A percentile compares a stretch with the other conserved stretches of the same genome.
These are phyloP conservation scores for Stellera chamaejasme DNA, from an alignment of 345 rosid genomes.

Conservation along the genomic window DNA sequence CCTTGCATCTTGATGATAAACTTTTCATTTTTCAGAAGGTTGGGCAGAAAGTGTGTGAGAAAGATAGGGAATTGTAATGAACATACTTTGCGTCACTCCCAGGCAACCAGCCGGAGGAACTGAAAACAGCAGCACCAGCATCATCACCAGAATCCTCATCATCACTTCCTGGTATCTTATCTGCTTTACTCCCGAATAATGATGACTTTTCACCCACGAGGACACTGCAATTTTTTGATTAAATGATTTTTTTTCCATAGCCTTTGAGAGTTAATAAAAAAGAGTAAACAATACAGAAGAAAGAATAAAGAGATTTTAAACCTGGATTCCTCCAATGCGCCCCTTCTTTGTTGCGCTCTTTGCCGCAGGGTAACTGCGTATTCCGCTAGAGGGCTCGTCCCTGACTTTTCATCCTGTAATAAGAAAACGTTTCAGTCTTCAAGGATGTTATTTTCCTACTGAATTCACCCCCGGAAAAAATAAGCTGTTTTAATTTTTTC, in stretches of 20 bases:
- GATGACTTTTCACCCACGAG: constrained; percentile 73
- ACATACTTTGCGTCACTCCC: constrained; percentile 53
- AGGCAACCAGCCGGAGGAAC: constrained; percentile 87
- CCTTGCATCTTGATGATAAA: not conserved
- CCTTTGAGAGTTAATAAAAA: not conserved
- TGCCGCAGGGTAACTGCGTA: constrained; percentile 41
- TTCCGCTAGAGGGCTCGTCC: constrained; percentile 60
- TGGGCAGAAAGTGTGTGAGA: not conserved
- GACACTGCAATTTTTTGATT: constrained; percentile 42
- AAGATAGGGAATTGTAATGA: not conserved
- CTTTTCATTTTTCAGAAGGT: not conserved
- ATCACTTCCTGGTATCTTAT: constrained; percentile 36
- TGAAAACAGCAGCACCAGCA: constrained; percentile 49
- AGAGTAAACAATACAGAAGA: not conserved
- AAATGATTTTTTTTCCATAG: constrained; percentile 5
- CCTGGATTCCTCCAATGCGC: constrained; percentile 82
- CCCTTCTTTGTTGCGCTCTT: constrained; percentile 64
- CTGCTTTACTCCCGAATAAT: constrained; percentile 31
- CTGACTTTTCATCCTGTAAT: constrained; percentile 51
- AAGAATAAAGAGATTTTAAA: constrained; percentile 15
- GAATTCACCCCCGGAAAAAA: not conserved
- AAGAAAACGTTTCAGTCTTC: constrained; percentile 1
- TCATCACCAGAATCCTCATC: constrained; percentile 42
- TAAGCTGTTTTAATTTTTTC: not conserved
- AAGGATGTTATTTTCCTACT: not conserved